Percentiles rank a stretch among this genome's conserved stretches.
Evolutionary conservation across 805 yeast species (phyloP).

Genomic region (Yamadazyma kitorensis): DNA sequence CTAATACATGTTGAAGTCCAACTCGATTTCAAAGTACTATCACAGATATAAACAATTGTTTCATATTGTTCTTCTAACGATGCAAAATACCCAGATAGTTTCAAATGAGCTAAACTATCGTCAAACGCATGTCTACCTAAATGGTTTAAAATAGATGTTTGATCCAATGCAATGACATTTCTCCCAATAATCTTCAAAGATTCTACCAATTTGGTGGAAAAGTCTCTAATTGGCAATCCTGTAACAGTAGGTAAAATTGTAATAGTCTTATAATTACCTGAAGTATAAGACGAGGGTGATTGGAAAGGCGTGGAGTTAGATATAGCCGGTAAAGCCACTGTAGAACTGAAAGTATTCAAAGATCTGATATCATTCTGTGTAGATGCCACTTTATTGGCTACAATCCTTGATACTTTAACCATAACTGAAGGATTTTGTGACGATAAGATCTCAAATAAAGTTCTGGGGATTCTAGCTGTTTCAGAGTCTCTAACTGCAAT

Average conservation of each 20-base stretch:
- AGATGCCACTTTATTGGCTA: slow-evolving; percentile 55
- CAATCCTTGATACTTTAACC: slow-evolving; percentile 84
- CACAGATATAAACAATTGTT: slow-evolving; percentile 87
- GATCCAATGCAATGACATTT: slow-evolving; percentile 76
- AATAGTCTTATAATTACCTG: slow-evolving; percentile 70
- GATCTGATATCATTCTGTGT: slow-evolving; percentile 13
- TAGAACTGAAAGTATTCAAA: slow-evolving; percentile 7
- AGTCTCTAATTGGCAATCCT: slow-evolving; percentile 84
- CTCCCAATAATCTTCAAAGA: slow-evolving; percentile 73
- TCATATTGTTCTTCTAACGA: slow-evolving; percentile 87
- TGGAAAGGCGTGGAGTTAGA: slow-evolving; percentile 18
- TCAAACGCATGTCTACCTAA: slow-evolving; percentile 93
- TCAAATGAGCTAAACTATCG: slow-evolving; percentile 70
- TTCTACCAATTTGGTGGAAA: slow-evolving; percentile 69
- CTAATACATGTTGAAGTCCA: slow-evolving; percentile 94
- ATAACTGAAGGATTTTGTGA: slow-evolving; percentile 84
- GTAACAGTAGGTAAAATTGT: slow-evolving; percentile 76
- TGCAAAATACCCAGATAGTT: slow-evolving; percentile 84
- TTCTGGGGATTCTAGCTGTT: slow-evolving; percentile 87
- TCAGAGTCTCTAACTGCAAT: slow-evolving; percentile 93
- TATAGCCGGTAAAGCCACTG: slow-evolving; percentile 10
- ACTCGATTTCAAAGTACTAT: slow-evolving; percentile 72
- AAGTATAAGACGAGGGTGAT: slow-evolving; percentile 29
- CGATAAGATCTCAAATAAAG: slow-evolving; percentile 81
- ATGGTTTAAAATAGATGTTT: slow-evolving; percentile 73